Conservation (phyloP, 192 early-diverging fungal genomes). For the Gonapodya sp. region DNA sequence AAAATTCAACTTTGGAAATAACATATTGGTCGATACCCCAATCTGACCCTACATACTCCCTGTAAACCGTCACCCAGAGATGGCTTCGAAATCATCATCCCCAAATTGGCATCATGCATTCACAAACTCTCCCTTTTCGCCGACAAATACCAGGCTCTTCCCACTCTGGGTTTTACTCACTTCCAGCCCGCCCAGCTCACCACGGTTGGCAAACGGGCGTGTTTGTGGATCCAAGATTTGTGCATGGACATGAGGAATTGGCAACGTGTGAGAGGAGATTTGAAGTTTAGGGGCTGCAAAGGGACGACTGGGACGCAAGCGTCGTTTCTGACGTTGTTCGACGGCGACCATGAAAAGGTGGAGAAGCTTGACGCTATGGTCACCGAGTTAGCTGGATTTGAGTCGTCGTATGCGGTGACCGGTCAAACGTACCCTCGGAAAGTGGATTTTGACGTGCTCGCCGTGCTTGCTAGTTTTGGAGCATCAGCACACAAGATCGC, state of each 20-base stretch:
- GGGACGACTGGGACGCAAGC: constrained; percentile 98
- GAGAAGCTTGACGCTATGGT: constrained; percentile 82
- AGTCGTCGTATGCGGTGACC: constrained; percentile 75
- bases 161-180: constrained; percentile 97
- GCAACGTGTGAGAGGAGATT: constrained; percentile 72
- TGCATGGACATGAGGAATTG: constrained; percentile 94
- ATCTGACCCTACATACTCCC: too few relatives aligned
- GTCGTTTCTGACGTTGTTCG: constrained; percentile 90
- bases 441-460: constrained; percentile 87
- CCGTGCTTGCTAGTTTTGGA: constrained; percentile 80
- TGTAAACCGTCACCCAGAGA: constrained; percentile 44
- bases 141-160: constrained; percentile 64
- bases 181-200: constrained; percentile 98
- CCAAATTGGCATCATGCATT: constrained; percentile 78
- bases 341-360: constrained; percentile 80
- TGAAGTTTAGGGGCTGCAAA: constrained; percentile 92
- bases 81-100: constrained; percentile 81
- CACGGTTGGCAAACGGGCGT: constrained; percentile 95
- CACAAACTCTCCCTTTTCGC: constrained; percentile 73
- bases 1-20: too few relatives aligned
- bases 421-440: constrained; percentile 98
- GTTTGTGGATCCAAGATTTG: constrained; percentile 93
- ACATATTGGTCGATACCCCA: too few relatives aligned
- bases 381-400: constrained; percentile 78
- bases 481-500: constrained; percentile 95